Percentiles rank a stretch among this genome's conserved stretches.
These are phyloP conservation scores for Phoenix dactylifera DNA, from an alignment of 176 grass and related monocot species.

Conservation along the genomic window DNA sequence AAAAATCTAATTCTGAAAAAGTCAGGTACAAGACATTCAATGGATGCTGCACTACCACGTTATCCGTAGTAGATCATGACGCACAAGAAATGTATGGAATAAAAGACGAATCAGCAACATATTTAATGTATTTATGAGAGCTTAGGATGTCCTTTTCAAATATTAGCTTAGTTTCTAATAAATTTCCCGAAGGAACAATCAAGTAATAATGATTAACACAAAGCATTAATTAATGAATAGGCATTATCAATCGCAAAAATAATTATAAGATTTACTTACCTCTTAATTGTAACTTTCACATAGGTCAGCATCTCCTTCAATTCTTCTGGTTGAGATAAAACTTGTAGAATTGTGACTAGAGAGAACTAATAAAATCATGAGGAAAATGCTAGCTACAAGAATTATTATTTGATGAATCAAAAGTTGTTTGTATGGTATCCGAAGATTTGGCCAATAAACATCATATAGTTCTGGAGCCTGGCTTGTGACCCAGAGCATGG, in stretches of 20 bases:
- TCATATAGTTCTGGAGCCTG: constrained; percentile 60
- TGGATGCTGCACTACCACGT: no score
- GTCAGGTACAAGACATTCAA: no score
- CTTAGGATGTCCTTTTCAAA: no score
- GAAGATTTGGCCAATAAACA: constrained; percentile 81
- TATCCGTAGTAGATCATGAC: no score
- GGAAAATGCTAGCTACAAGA: constrained; percentile 45
- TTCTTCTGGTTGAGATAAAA: constrained; percentile 64
- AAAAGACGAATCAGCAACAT: no score
- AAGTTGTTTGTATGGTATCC: constrained; percentile 64
- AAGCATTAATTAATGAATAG: neutral
- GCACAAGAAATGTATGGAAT: no score
- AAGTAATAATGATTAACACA: neutral
- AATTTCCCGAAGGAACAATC: no score
- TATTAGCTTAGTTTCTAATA: no score
- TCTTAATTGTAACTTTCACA: constrained; percentile 36
- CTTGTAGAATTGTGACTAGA: constrained; percentile 72
- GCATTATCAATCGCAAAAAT: no score
- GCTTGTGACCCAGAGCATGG: constrained; percentile 79
- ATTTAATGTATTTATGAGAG: no score
- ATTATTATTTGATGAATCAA: constrained; percentile 59
- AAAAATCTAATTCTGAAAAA: no score
- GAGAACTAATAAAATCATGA: constrained; percentile 78
- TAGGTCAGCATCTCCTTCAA: constrained; percentile 41
- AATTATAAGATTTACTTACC: constrained; percentile 36